Evolutionary conservation across 306 rosid species (phyloP).

Genomic region (Rosa rugosa): DNA sequence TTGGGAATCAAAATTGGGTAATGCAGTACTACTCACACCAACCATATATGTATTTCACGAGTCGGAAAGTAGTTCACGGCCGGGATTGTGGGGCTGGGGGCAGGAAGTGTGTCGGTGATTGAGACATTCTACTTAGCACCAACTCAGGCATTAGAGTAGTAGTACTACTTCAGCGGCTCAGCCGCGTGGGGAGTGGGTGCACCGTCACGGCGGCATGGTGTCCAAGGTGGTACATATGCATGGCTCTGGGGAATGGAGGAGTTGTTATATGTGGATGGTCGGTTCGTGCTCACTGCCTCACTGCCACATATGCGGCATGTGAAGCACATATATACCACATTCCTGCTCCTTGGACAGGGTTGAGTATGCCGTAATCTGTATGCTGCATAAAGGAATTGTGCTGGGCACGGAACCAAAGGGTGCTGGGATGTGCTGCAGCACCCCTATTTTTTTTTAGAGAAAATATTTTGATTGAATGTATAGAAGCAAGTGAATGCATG

Average conservation of each 20-base stretch:
- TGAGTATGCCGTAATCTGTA: too few relatives aligned
- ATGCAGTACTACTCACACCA: neutral
- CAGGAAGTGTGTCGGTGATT: constrained; percentile 4
- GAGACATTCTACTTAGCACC: constrained; percentile 9
- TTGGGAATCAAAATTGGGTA: constrained; percentile 1
- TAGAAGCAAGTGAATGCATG: too few relatives aligned
- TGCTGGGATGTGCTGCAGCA: too few relatives aligned
- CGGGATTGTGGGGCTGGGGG: neutral
- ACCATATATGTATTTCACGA: neutral
- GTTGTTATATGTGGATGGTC: neutral
- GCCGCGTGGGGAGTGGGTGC: neutral
- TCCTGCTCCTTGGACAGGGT: neutral
- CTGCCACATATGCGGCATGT: constrained; percentile 9
- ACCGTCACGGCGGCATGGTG: constrained; percentile 8
- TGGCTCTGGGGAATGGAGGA: neutral
- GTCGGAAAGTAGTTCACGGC: neutral
- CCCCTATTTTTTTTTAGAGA: too few relatives aligned
- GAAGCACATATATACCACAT: neutral
- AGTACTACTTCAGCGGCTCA: neutral
- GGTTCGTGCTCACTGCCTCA: neutral
- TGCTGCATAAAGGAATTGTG: neutral
- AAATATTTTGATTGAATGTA: too few relatives aligned
- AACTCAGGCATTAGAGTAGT: neutral
- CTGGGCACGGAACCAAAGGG: too few relatives aligned
- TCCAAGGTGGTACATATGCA: neutral